These are phyloP conservation scores for Anastatica hierochuntica DNA, from an alignment of 345 rosid genomes.

Conservation along the genomic window DNA sequence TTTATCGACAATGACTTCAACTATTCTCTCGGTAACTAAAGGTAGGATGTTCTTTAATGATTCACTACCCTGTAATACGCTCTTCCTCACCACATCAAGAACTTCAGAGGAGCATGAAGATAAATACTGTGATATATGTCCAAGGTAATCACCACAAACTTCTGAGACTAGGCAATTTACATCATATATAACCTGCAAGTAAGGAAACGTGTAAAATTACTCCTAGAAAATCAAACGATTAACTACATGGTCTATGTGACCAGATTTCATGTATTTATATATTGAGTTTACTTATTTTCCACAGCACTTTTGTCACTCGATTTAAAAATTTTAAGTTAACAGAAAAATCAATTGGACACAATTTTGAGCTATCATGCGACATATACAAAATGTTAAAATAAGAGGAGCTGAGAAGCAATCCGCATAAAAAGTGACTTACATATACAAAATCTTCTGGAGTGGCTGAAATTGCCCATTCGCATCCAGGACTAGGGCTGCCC, in stretches of 20 bases:
- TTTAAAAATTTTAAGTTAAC: background rate
- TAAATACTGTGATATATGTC: slow-evolving; percentile 45
- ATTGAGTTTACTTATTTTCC: slow-evolving; percentile 5
- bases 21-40: slow-evolving; percentile 39
- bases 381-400: background rate
- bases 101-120: slow-evolving; percentile 65
- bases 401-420: slow-evolving; percentile 14
- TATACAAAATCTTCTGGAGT: slow-evolving; percentile 68
- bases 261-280: background rate
- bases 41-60: slow-evolving; percentile 52
- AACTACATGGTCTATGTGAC: background rate
- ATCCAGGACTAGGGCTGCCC: slow-evolving; percentile 50
- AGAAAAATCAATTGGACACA: background rate
- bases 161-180: slow-evolving; percentile 50
- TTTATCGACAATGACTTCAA: slow-evolving; percentile 64
- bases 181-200: slow-evolving; percentile 84
- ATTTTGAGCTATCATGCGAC: background rate
- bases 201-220: slow-evolving; percentile 16
- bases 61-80: slow-evolving; percentile 65
- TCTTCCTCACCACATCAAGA: slow-evolving; percentile 57
- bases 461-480: slow-evolving; percentile 85
- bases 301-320: background rate
- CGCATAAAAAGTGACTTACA: slow-evolving; percentile 39
- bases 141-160: slow-evolving; percentile 58
- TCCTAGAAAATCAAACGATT: background rate